A percentile compares a stretch with the other conserved stretches of the same genome.
Conservation (phyloP, 2,329 filamentous ascomycete species). For the Aspergillus piperis region DNA sequence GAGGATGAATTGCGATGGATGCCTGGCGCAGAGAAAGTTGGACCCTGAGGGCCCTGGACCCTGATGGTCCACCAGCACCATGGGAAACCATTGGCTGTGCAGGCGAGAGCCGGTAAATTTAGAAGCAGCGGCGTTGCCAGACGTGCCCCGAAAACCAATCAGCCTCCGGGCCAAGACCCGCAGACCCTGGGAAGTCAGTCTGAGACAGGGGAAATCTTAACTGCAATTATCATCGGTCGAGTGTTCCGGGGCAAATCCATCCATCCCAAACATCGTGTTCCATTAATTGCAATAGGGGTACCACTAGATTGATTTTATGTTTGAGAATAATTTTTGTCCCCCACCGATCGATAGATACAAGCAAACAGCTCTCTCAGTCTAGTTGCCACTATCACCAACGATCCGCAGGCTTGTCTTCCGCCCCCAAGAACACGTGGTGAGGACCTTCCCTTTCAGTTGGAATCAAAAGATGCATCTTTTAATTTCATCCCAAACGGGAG, state of each 20-base stretch:
- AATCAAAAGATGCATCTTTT: no score
- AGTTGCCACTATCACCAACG: no score
- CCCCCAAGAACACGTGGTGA: no score
- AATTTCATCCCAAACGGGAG: no score
- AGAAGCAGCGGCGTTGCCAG: not conserved
- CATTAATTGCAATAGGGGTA: not conserved
- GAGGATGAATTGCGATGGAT: not conserved
- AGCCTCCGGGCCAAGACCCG: not conserved
- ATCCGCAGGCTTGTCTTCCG: no score
- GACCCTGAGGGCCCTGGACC: conserved; percentile 2
- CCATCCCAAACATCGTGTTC: not conserved
- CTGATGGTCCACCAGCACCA: not conserved
- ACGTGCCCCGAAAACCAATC: not conserved
- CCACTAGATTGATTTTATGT: no score
- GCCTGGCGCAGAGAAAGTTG: not conserved
- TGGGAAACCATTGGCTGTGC: not conserved
- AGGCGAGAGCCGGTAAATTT: not conserved
- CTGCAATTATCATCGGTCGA: not conserved
- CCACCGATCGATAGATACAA: no score
- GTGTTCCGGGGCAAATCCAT: not conserved
- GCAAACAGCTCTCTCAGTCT: no score
- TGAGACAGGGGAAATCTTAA: conserved; percentile 5
- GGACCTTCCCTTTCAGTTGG: no score
- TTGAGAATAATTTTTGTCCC: no score
- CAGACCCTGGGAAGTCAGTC: not conserved